Conservation (phyloP, 192 early-diverging fungal species). For the Irineochytrium annulatum region DNA sequence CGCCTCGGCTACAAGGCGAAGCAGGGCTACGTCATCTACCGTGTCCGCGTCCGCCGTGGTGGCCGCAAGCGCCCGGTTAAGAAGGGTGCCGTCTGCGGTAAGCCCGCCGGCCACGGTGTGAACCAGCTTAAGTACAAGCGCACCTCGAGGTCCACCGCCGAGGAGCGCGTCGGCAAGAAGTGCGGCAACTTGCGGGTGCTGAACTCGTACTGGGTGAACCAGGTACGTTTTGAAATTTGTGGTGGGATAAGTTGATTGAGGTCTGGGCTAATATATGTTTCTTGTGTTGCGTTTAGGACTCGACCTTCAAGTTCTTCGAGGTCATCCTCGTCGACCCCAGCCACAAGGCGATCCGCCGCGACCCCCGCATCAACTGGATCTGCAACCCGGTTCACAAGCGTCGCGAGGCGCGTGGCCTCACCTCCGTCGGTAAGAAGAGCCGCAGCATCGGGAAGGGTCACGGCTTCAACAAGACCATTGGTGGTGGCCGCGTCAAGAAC, state of each 20-base stretch:
- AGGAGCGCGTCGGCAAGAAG: slow-evolving; percentile 96
- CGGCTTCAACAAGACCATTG: slow-evolving; percentile 92
- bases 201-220: slow-evolving; percentile 99
- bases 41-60: slow-evolving; percentile 98
- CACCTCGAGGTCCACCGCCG: slow-evolving; percentile 87
- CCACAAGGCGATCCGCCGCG: slow-evolving; percentile 98
- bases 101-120: slow-evolving; percentile 97
- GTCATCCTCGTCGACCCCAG: slow-evolving; percentile 96
- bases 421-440: slow-evolving; percentile 94
- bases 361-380: slow-evolving; percentile 99
- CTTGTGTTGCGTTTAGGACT: slow-evolving; percentile 60
- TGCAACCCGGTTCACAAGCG: slow-evolving; percentile 96
- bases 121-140: slow-evolving; percentile 99
- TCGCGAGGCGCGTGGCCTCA: slow-evolving; percentile 97
- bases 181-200: slow-evolving; percentile 97
- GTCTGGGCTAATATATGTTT: no score
- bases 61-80: slow-evolving; percentile 94
- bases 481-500: slow-evolving; percentile 88
- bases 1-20: slow-evolving; percentile 99
- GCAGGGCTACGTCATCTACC: slow-evolving; percentile 99
- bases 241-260: neutral
- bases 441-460: slow-evolving; percentile 97
- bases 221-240: slow-evolving; percentile 14
- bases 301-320: slow-evolving; percentile 99
- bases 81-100: slow-evolving; percentile 99